Percentiles rank a stretch among this genome's conserved stretches.
phyloP scores from a whole-genome alignment of 1,284 basidiomycete genomes.

The Ceratorhiza oryzae-sativae region DNA sequence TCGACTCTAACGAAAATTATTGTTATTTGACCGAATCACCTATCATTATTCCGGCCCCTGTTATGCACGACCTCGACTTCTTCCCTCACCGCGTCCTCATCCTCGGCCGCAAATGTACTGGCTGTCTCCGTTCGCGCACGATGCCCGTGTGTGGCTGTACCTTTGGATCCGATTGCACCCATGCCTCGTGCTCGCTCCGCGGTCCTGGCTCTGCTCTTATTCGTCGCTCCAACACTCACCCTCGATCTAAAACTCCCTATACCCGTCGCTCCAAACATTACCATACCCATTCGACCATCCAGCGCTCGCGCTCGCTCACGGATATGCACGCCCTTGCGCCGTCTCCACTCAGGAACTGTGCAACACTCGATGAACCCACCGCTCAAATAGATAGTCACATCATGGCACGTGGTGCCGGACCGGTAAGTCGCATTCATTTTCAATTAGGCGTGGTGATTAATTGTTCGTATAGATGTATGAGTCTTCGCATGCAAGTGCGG shows the following conservation, averaged over 20 bases:
- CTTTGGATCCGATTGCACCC: not conserved
- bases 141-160: not conserved
- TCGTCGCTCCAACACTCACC: conserved; percentile 23
- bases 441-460: not conserved
- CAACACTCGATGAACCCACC: not conserved
- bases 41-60: conserved; percentile 7
- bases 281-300: not conserved
- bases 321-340: conserved; percentile 13
- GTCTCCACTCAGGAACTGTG: not conserved
- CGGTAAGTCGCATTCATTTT: not conserved
- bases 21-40: conserved; percentile 20
- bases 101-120: conserved; percentile 18
- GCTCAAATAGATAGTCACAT: not conserved
- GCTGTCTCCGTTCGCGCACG: not conserved
- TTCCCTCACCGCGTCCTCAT: conserved; percentile 19
- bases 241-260: conserved; percentile 25
- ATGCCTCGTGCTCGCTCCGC: not conserved
- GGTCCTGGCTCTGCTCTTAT: not conserved
- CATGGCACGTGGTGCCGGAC: not conserved
- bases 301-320: conserved; percentile 17
- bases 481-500: not conserved
- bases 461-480: conserved; percentile 7
- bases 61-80: conserved; percentile 32
- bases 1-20: conserved; percentile 8
- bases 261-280: not conserved